A percentile compares a stretch with the other conserved stretches of the same genome.
These are phyloP conservation scores for Quercus berberidifolia DNA, from an alignment of 306 rosid genomes.

Conservation along the genomic window DNA sequence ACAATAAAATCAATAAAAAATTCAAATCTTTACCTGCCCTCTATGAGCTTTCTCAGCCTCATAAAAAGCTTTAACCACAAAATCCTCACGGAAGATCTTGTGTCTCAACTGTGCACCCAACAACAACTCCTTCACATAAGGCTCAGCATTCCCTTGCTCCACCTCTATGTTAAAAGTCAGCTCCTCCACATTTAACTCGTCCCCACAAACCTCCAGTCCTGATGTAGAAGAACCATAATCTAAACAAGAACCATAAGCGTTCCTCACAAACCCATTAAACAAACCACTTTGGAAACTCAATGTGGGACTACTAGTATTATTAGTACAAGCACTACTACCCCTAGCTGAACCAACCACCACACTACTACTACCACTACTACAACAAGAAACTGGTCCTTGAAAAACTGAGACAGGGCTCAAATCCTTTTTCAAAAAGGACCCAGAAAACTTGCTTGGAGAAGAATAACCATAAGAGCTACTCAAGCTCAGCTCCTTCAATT, in stretches of 20 bases:
- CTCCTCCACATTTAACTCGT: constrained; percentile 56
- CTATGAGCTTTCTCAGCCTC: constrained; percentile 95
- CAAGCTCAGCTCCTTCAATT: constrained; percentile 54
- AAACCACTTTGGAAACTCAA: constrained; percentile 35
- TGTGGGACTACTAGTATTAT: background rate
- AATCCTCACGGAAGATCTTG: constrained; percentile 75
- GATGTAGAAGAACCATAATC: constrained; percentile 52
- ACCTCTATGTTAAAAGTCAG: constrained; percentile 78
- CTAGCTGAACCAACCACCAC: constrained; percentile 39
- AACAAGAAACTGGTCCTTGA: constrained; percentile 81
- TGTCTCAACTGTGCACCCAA: constrained; percentile 74
- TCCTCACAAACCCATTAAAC: constrained; percentile 79
- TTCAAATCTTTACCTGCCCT: constrained; percentile 68
- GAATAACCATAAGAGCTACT: constrained; percentile 73
- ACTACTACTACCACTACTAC: constrained; percentile 26
- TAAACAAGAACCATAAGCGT: constrained; percentile 72
- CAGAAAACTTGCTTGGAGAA: constrained; percentile 56
- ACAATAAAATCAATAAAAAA: background rate
- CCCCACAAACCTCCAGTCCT: constrained; percentile 29
- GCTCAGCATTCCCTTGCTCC: constrained; percentile 46
- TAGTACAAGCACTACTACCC: constrained; percentile 3
- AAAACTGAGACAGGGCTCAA: constrained; percentile 92
- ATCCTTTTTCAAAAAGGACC: constrained; percentile 60
- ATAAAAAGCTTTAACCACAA: constrained; percentile 81
- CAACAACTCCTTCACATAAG: constrained; percentile 78